Base-by-base conservation (phyloP, 768 basidiomycete genomes). In the Russula foetens region DNA sequence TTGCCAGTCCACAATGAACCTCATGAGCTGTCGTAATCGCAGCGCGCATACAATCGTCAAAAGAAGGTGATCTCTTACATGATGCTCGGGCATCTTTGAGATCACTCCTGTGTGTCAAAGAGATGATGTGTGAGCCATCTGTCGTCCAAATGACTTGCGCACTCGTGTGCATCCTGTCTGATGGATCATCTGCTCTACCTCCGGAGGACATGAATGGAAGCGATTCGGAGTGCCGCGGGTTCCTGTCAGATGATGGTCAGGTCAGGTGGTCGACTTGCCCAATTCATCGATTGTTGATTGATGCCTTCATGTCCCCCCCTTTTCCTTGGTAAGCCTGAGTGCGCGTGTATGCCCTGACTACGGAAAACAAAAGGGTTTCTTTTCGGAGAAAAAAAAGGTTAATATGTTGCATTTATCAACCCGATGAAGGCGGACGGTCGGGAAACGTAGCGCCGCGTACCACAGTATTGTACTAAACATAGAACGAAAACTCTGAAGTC, bases 201-300 rank as follows among this genome's bases (percentile, higher is more conserved):
- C 49, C 41, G 38, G 35, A 43, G 38, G 35, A 21, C 28, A 26
- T 12, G 44, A 56, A 31, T 21, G 14, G 26, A n/a, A 23, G 28
- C 58, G 61, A 62, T 62, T 56, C 61, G 56, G 61, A 47, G 61
- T 47, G 28, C 56, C 55, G 61, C 51, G 61, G 60, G 38, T 28
- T 53, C 51, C 23, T 48, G 7, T 48, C 48, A n/a, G n/a, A 39
- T 17, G 7, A 1, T 39, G 17, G 52, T 51, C 38, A 41, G 53
- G 28, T n/a, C 39, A 19, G 14, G 15, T 41, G 14, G 4, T 4
- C 4, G 41, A 41, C 28, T 3, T 19, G 2, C 9, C 33, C n/a
- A 19, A n/a, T 28, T n/a, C 24, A 44, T 41, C 41, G 7, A 43
- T 31, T 12, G 17, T 54, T n/a, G 56, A 55, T 47, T 41, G 17